Evolutionary conservation across 1,139 yeast species (phyloP).

Genomic region (Diutina catenulata): DNA sequence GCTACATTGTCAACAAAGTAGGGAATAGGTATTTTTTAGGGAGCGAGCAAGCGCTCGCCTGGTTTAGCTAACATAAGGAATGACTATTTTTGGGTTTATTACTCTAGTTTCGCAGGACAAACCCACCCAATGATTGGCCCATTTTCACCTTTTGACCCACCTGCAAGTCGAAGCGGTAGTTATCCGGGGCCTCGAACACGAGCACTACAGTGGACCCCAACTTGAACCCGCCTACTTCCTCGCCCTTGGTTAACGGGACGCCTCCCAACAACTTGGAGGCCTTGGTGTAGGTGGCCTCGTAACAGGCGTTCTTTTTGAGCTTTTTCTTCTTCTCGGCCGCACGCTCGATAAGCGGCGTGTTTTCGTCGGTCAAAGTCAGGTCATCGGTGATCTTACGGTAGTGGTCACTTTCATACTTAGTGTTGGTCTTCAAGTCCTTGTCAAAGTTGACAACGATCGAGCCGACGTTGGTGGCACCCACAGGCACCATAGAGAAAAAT

Average conservation of each 20-base stretch:
- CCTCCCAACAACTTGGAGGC: constrained; percentile 81
- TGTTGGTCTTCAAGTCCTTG: constrained; percentile 79
- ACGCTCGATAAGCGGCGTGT: constrained; percentile 20
- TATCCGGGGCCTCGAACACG: constrained; percentile 88
- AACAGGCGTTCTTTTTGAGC: constrained; percentile 67
- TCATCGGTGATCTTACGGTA: constrained; percentile 4
- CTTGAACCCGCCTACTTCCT: constrained; percentile 95
- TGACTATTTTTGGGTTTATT: background rate
- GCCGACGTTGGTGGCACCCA: constrained; percentile 98
- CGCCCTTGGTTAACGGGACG: constrained; percentile 79
- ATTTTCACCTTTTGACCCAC: constrained; percentile 71
- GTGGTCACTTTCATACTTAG: constrained; percentile 32
- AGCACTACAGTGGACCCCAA: constrained; percentile 92
- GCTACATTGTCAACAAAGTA: too few species aligned
- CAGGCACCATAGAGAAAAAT: constrained; percentile 97
- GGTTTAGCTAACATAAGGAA: background rate
- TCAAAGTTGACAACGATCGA: constrained; percentile 88
- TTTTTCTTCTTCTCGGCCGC: constrained; percentile 16
- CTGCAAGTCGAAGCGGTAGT: constrained; percentile 57
- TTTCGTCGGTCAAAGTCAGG: too few species aligned
- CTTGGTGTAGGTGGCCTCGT: constrained; percentile 84
- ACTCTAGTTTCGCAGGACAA: constrained; percentile 9
- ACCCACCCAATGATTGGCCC: constrained; percentile 71
- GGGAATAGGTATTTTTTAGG: too few species aligned
- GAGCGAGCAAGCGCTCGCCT: too few species aligned